Base-by-base conservation (phyloP, 2,329 filamentous ascomycete species). In the Thelonectria discophora region DNA sequence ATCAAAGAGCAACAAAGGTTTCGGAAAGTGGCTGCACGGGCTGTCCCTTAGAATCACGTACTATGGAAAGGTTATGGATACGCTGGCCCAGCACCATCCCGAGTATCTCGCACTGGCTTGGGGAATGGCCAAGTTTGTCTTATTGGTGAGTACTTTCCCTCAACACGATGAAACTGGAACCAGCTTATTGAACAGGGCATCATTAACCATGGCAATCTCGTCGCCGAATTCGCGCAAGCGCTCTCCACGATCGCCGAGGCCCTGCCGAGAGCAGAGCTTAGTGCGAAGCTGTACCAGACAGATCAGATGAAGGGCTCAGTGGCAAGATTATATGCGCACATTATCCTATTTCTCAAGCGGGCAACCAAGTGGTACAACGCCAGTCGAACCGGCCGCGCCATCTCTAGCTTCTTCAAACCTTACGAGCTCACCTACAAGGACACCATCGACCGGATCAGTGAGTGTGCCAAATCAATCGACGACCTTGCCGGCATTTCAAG, bases 151-250 rank as follows among this genome's bases (percentile, higher is more conserved):
- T 46, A 15, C 21, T 18, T 11, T 5, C 27, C 13, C 8, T 13
- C 3, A 11, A 20, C 10, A 20, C 10, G 12, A 10, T 34, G 9
- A 9, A 34, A 34, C 21, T 6, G 13, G 32, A 34, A 5, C 20
- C 27, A 18, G 18, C 40, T 45, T n/a, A 45, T 27, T 1, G 17
- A 8, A 46, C 3, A 53, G 56, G 56, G 56, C 3, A 24, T 59
- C n/a, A n/a, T 59, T 7, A 59, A 59, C 42, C 56, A 59, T 32
- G 56, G 11, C 7, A 53, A 53, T n/a, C 24, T 59, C 10, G 42
- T 48, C 8, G 27, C 15, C 3, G 39, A 59, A 17, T 47, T 59
- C 30, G 47, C 49, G 5, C 18, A 40, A 27, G 48, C 39, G 8
- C 40, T 59, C 4, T 13, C 27, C 2, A 18, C 18, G n/a, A 53